Percentiles rank a stretch among this genome's conserved stretches.
These are phyloP conservation scores for Phytopythium ostracodes DNA, from an alignment of 352 stramenopile species.

Conservation along the genomic window DNA sequence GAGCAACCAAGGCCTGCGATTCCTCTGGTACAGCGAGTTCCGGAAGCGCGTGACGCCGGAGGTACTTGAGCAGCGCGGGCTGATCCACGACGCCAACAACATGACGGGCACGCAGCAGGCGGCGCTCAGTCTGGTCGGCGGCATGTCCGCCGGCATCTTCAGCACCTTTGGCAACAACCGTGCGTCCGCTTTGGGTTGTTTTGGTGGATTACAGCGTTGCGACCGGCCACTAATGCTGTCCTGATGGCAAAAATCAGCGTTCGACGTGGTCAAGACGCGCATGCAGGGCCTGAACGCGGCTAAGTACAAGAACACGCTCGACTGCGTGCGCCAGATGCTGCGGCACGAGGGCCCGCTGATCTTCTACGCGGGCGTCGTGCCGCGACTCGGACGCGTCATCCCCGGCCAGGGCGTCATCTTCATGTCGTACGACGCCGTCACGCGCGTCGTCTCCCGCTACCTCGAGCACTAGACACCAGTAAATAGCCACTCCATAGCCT, in stretches of 20 bases:
- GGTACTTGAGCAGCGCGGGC: conserved; percentile 38
- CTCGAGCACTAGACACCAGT: conserved; percentile 26
- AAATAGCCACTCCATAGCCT: neutral
- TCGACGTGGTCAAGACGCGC: conserved; percentile 83
- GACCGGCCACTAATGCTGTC: neutral
- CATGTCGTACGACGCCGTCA: conserved; percentile 90
- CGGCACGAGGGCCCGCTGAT: conserved; percentile 80
- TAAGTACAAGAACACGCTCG: conserved; percentile 80
- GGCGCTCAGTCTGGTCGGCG: conserved; percentile 90
- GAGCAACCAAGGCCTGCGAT: conserved; percentile 94
- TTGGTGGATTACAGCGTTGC: conserved; percentile 5
- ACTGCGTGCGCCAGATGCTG: conserved; percentile 91
- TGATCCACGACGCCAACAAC: conserved; percentile 74
- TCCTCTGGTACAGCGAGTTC: conserved; percentile 98
- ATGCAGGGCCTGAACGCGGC: conserved; percentile 76
- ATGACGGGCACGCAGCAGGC: conserved; percentile 67
- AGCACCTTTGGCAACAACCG: conserved; percentile 96
- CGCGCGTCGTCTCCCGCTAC: conserved; percentile 42
- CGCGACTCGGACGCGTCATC: conserved; percentile 91
- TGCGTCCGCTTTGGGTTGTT: conserved; percentile 42
- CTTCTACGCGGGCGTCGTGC: conserved; percentile 93
- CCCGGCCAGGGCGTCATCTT: conserved; percentile 98
- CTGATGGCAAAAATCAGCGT: conserved; percentile 25
- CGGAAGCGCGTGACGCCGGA: conserved; percentile 67
- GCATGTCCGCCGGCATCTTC: conserved; percentile 96